phyloP scores from a whole-genome alignment of 2,329 filamentous ascomycete species.

The Nigrograna mackinnonii region DNA sequence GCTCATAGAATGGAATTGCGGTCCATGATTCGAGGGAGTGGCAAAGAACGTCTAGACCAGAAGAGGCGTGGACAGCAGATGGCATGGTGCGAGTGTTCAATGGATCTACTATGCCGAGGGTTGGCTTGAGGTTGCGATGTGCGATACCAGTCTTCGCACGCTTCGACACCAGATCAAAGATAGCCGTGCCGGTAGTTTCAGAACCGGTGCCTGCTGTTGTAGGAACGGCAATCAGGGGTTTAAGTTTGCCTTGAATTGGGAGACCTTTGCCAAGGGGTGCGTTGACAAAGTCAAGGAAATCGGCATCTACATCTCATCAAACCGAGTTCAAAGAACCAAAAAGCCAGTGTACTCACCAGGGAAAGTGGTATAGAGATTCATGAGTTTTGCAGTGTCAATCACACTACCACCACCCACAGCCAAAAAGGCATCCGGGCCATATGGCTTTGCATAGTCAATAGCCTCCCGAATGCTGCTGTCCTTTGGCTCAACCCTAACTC shows the following conservation, averaged over 20 bases:
- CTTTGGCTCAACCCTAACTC: constrained; percentile 87
- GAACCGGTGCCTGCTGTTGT: constrained; percentile 87
- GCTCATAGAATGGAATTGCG: constrained; percentile 90
- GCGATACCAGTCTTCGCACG: constrained; percentile 95
- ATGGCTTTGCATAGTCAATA: constrained; percentile 82
- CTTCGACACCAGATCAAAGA: constrained; percentile 91
- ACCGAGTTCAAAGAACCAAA: too few relatives aligned
- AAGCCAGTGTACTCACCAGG: constrained; percentile 60
- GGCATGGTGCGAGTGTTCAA: constrained; percentile 97
- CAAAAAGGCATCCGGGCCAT: constrained; percentile 83
- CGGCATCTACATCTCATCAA: constrained; percentile 74
- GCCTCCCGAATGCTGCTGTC: constrained; percentile 90
- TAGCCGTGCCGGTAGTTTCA: constrained; percentile 96
- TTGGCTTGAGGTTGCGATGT: constrained; percentile 93
- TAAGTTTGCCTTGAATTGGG: constrained; percentile 71
- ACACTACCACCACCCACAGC: constrained; percentile 92
- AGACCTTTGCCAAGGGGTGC: constrained; percentile 85
- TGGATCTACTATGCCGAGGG: constrained; percentile 82
- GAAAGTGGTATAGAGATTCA: constrained; percentile 94
- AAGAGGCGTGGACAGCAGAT: constrained; percentile 85
- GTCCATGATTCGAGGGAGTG: constrained; percentile 97
- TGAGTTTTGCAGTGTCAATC: constrained; percentile 97
- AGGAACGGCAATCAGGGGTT: constrained; percentile 79
- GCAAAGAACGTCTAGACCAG: constrained; percentile 92
- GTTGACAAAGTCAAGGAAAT: constrained; percentile 97